phyloP scores from a whole-genome alignment of 2,329 filamentous ascomycete genomes.

The Phialocephala subalpina region DNA sequence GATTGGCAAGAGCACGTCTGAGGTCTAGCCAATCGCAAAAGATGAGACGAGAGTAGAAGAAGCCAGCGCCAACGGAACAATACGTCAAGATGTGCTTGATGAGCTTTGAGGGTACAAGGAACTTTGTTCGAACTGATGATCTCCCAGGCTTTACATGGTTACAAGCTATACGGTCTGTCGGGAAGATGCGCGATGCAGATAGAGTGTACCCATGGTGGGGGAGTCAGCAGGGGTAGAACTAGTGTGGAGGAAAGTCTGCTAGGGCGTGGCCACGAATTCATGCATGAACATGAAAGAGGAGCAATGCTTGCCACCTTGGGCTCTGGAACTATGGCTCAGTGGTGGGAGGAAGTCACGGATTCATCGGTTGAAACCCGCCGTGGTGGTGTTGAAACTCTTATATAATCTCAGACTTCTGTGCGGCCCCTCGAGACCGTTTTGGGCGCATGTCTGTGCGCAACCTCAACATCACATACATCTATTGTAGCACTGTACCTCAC shows the following conservation, averaged over 20 bases:
- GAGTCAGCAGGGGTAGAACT: slow-evolving; percentile 36
- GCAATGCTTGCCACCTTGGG: slow-evolving; percentile 37
- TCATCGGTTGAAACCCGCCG: slow-evolving; percentile 42
- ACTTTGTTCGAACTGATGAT: slow-evolving; percentile 44
- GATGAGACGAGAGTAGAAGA: slow-evolving; percentile 39
- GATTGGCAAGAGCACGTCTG: slow-evolving; percentile 51
- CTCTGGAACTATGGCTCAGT: slow-evolving; percentile 26
- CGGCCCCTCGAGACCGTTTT: slow-evolving; percentile 42
- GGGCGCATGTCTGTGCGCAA: slow-evolving; percentile 43
- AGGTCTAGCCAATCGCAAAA: slow-evolving; percentile 52
- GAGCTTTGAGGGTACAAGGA: slow-evolving; percentile 37
- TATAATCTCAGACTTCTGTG: slow-evolving; percentile 43
- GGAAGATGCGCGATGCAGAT: slow-evolving; percentile 46
- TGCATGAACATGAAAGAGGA: slow-evolving; percentile 46
- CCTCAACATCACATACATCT: slow-evolving; percentile 36
- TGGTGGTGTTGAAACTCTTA: slow-evolving; percentile 44
- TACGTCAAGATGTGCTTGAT: slow-evolving; percentile 41
- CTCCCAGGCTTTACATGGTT: slow-evolving; percentile 41
- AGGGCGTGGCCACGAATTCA: slow-evolving; percentile 45
- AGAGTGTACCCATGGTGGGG: slow-evolving; percentile 41
- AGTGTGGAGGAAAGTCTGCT: slow-evolving; percentile 38
- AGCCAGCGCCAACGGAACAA: slow-evolving; percentile 40
- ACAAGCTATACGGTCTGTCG: slow-evolving; percentile 41
- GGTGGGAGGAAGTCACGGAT: slow-evolving; percentile 26
- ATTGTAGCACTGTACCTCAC: slow-evolving; percentile 32